Conservation (phyloP, 2,329 filamentous ascomycete genomes). For the Sporothrix humicola region DNA sequence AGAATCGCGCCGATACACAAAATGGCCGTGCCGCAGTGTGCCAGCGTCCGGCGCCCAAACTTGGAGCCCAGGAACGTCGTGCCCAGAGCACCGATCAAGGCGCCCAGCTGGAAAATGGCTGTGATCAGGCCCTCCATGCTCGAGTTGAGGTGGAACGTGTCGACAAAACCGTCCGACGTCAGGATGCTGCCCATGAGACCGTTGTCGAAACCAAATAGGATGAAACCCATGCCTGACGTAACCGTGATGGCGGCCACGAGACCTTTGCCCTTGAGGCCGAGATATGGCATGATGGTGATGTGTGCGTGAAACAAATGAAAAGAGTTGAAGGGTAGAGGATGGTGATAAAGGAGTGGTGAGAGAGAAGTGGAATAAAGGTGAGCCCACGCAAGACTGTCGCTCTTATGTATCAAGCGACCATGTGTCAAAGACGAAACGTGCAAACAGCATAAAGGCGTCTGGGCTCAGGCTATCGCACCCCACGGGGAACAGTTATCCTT, state of each 20-base stretch:
- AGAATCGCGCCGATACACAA: neutral
- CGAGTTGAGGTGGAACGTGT: neutral
- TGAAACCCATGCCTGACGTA: neutral
- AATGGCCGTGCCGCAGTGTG: neutral
- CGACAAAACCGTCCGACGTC: neutral
- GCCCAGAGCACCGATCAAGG: neutral
- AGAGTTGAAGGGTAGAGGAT: neutral
- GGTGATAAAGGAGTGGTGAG: neutral
- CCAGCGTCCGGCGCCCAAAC: neutral
- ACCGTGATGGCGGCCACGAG: neutral
- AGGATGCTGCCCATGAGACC: neutral
- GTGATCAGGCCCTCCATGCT: neutral
- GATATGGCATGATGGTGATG: neutral
- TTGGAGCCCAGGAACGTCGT: neutral
- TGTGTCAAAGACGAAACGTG: too few species aligned
- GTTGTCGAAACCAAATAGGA: neutral
- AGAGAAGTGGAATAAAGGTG: too few species aligned
- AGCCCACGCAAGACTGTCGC: too few species aligned
- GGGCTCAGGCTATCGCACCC: too few species aligned
- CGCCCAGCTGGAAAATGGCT: neutral
- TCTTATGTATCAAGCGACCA: too few species aligned
- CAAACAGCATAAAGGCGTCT: too few species aligned
- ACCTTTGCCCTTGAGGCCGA: neutral
- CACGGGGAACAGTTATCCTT: too few species aligned
- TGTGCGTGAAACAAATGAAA: neutral